Conservation (phyloP, 2,329 filamentous ascomycete species). For the Furcasterigmium sp. region DNA sequence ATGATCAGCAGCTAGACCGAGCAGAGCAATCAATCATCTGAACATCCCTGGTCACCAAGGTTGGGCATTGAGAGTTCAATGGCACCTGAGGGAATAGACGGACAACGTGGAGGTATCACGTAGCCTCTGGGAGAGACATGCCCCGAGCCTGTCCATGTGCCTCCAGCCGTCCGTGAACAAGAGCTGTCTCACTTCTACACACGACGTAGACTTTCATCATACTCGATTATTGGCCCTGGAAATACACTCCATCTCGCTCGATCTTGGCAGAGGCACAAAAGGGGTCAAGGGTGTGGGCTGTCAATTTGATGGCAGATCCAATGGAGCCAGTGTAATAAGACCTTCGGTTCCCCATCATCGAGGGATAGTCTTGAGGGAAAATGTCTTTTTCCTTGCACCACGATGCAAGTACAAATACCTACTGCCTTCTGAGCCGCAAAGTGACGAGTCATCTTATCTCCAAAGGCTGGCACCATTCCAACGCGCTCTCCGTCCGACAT, state of each 20-base stretch:
- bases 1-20: not conserved
- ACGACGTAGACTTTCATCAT: not conserved
- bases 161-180: not conserved
- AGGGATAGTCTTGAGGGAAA: no score
- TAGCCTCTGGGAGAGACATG: not conserved
- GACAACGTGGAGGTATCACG: not conserved
- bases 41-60: not conserved
- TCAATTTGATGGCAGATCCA: not conserved
- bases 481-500: no score
- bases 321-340: no score
- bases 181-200: not conserved
- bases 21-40: no score
- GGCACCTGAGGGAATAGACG: not conserved
- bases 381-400: no score
- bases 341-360: no score
- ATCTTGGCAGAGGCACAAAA: not conserved
- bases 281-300: not conserved
- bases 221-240: not conserved
- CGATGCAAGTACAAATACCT: no score
- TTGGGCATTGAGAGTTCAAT: not conserved
- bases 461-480: no score
- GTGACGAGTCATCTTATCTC: no score
- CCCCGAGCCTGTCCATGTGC: not conserved
- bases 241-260: not conserved
- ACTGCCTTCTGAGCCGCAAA: no score